These are phyloP conservation scores for Albizia julibrissin DNA, from an alignment of 306 rosid species.

Conservation along the genomic window DNA sequence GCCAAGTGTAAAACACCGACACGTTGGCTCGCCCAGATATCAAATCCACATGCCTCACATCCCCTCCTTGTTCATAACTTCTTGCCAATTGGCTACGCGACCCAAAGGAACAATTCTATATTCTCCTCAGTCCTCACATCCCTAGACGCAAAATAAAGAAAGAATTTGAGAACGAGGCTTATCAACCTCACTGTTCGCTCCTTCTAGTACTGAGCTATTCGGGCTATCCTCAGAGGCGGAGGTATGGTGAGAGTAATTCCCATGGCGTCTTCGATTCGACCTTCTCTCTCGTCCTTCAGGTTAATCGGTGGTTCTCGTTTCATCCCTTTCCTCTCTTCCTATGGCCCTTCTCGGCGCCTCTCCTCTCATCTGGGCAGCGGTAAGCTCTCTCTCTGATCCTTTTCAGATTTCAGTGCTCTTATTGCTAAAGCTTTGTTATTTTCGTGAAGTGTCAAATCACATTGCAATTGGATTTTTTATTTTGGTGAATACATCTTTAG, in stretches of 20 bases:
- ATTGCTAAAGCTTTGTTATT: not conserved
- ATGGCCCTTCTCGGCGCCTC: conserved; percentile 45
- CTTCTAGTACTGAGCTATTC: not conserved
- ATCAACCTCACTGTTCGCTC: not conserved
- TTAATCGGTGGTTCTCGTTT: conserved; percentile 49
- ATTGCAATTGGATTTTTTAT: not conserved
- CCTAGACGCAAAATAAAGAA: not conserved
- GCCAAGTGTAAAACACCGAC: not conserved
- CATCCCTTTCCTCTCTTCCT: conserved; percentile 44
- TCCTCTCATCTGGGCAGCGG: conserved; percentile 53
- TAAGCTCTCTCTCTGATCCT: conserved; percentile 15
- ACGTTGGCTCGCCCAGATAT: not conserved
- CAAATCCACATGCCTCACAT: not conserved
- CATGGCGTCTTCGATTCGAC: conserved; percentile 79
- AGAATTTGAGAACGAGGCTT: not conserved
- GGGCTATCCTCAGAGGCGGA: not conserved
- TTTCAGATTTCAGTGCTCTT: not conserved
- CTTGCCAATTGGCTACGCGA: not conserved
- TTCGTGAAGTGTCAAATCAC: not conserved
- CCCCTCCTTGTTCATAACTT: not conserved
- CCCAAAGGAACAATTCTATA: not conserved
- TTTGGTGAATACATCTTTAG: not conserved
- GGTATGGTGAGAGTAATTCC: conserved; percentile 68
- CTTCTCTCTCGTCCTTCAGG: conserved; percentile 66
- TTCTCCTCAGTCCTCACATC: not conserved